phyloP scores from a whole-genome alignment of 225 moss, liverwort and hornwort genomes.

The Ulota crispa region DNA sequence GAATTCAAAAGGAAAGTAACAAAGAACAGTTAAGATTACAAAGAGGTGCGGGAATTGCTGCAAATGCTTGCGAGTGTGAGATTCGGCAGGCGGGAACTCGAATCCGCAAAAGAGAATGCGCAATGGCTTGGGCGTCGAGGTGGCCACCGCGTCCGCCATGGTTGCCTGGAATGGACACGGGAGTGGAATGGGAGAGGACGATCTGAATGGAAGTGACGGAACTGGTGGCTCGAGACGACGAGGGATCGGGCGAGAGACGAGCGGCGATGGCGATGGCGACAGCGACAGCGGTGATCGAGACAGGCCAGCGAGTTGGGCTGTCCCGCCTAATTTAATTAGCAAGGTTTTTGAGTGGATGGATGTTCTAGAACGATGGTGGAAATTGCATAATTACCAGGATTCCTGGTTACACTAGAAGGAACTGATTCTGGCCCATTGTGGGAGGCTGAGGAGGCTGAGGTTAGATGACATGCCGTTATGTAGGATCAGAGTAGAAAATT shows the following conservation, averaged over 20 bases:
- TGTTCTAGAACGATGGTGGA: too few relatives aligned
- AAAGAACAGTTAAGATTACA: neutral
- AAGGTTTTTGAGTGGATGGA: neutral
- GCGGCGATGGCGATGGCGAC: neutral
- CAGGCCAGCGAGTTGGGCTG: neutral
- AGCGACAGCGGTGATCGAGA: neutral
- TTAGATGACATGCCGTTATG: too few relatives aligned
- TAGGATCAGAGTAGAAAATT: too few relatives aligned
- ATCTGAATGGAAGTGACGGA: neutral
- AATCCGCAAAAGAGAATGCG: constrained; percentile 45
- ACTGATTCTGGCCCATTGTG: neutral
- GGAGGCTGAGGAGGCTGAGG: too few relatives aligned
- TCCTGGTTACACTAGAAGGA: neutral
- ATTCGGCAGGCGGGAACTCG: constrained; percentile 26
- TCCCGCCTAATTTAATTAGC: neutral
- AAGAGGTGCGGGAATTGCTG: constrained; percentile 37
- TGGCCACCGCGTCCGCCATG: constrained; percentile 24
- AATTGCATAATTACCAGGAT: neutral
- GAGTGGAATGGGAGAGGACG: neutral
- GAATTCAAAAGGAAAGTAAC: neutral
- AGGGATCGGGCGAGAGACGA: neutral
- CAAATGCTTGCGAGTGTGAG: constrained; percentile 28
- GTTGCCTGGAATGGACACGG: neutral
- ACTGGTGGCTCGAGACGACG: too few relatives aligned
- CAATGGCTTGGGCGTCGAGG: constrained; percentile 7